Percentiles rank a stretch among this genome's conserved stretches.
phyloP scores from a whole-genome alignment of 176 grass and related monocot species.

The Hsuehochloa calcarea region DNA sequence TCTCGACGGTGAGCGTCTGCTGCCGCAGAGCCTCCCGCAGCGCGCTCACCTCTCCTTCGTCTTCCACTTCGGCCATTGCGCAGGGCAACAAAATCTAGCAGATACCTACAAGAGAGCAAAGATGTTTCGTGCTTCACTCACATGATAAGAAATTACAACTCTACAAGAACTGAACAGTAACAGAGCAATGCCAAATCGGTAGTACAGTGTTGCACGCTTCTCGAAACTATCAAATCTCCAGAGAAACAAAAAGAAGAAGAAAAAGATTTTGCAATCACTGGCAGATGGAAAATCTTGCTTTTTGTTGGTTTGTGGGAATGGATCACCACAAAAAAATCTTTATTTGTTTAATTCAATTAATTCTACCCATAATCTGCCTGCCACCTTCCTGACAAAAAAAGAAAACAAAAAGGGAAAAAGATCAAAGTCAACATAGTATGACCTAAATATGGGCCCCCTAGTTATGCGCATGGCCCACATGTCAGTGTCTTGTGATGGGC shows the following conservation, averaged over 20 bases:
- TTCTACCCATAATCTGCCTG: neutral
- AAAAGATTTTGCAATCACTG: conserved; percentile 2
- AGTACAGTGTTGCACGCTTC: neutral
- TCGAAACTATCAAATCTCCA: neutral
- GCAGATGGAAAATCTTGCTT: conserved; percentile 7
- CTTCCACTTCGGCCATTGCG: conserved; percentile 35
- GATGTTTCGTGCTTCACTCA: neutral
- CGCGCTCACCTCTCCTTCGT: conserved; percentile 54
- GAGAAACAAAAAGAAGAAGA: neutral
- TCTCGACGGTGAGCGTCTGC: conserved; percentile 47
- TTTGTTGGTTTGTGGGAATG: neutral
- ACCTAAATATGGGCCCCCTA: neutral
- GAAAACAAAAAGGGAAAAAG: neutral
- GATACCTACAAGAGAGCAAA: neutral
- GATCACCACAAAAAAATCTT: neutral
- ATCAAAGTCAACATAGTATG: neutral
- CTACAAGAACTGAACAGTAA: neutral
- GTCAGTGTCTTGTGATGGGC: neutral
- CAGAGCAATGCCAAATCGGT: neutral
- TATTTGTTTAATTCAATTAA: conserved; percentile 2
- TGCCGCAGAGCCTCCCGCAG: conserved; percentile 58
- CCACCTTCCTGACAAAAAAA: neutral
- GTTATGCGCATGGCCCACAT: neutral
- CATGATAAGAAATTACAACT: neutral
- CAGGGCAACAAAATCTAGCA: neutral